A percentile compares a stretch with the other conserved stretches of the same genome.
These are phyloP conservation scores for Imleria badia DNA, from an alignment of 768 basidiomycete genomes.

Conservation along the genomic window DNA sequence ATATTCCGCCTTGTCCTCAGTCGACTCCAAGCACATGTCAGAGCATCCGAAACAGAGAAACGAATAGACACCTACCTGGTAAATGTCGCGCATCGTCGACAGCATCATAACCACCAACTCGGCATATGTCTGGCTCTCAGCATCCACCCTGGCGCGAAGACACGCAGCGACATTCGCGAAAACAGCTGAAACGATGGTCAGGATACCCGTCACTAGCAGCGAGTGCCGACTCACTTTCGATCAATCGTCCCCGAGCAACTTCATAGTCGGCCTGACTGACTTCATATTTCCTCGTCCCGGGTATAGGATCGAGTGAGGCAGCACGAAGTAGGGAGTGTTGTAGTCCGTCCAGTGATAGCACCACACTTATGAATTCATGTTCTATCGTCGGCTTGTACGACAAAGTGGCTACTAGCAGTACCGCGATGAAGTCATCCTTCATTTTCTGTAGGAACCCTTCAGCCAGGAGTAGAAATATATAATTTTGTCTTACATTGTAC, in stretches of 20 bases:
- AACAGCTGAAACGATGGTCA: constrained; percentile 38
- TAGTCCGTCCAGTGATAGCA: constrained; percentile 59
- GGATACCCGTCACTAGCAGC: constrained; percentile 7
- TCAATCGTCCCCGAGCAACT: constrained; percentile 36
- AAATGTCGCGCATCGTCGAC: constrained; percentile 49
- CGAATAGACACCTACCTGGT: constrained; percentile 37
- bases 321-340: constrained; percentile 50
- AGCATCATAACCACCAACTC: constrained; percentile 47
- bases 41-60: not conserved
- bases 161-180: constrained; percentile 42
- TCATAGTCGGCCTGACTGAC: constrained; percentile 33
- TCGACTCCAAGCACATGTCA: constrained; percentile 13
- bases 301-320: constrained; percentile 29
- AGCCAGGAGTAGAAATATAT: not conserved
- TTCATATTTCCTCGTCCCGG: constrained; percentile 26
- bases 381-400: constrained; percentile 51
- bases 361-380: constrained; percentile 52
- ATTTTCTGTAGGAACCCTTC: constrained; percentile 36
- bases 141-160: constrained; percentile 33
- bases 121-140: constrained; percentile 39
- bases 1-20: constrained; percentile 30
- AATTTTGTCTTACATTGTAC: constrained; percentile 48
- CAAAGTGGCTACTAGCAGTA: constrained; percentile 53
- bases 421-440: constrained; percentile 50
- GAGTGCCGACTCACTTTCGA: constrained; percentile 35